Evolutionary conservation across 2,329 filamentous ascomycete genomes (phyloP), one percentile per base, ranked within the genome.

Genomic region (Penicillium sp.): DNA sequence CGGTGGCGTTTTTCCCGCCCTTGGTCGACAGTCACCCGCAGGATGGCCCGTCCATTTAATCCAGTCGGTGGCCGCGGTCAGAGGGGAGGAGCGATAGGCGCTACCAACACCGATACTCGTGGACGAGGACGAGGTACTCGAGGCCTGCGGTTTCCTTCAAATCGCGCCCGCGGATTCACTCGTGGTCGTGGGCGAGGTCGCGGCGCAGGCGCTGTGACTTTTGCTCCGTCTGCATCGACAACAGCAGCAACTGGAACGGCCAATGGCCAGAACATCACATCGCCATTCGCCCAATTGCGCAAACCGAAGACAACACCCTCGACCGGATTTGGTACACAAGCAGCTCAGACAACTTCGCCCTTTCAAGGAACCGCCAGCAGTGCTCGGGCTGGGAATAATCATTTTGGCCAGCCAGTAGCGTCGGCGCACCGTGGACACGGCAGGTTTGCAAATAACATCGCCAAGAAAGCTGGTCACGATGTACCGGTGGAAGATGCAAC

Each of bases 21-120:
- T 43, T 35, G 41, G 36, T 44, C 48, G 51, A 51, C 52, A 32
- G 40, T 38, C 30, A 45, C 51, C 54, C 48, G 28, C 50, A 59
- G 47, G 37, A 62, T 62, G 59, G 52, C 56, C 43, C 50, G 50
- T 41, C 52, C 56, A 27, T 48, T 56, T 28, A 59, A 54, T 39
- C 51, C 56, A 29, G 59, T 58, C 45, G 39, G 27, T 12, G 47
- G 44, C 34, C 49, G 51, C 20, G 46, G 46, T 37, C 57, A 59
- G 41, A 53, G 46, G 40, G 48, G 50, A 44, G 56, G 52, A 33
- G 44, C 47, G 32, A 44, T 32, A 13, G 31, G 31, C 33, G 37
- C 50, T 32, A 39, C 50, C 28, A 45, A 41, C 27, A 39, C 52
- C 9, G 38, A 42, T 43, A 32, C 5, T 22, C 18, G 18, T 22